Conservation (phyloP, 257 asterid species). For the Avicennia marina region DNA sequence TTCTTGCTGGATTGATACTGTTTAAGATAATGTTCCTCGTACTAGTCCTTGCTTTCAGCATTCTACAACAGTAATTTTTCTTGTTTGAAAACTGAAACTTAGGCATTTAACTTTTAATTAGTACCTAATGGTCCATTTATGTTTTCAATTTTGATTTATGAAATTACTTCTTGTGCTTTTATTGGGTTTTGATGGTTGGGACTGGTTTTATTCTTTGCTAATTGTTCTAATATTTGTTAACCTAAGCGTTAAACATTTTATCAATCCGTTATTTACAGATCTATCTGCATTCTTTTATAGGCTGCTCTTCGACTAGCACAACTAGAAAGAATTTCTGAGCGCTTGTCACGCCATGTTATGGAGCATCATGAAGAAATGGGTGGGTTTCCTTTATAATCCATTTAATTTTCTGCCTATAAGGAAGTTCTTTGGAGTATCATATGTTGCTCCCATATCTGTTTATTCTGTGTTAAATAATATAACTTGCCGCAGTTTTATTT, state of each 20-base stretch:
- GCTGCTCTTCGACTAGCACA: conserved; percentile 89
- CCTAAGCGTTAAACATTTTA: conserved; percentile 12
- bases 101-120: not conserved
- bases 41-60: no score
- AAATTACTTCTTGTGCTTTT: no score
- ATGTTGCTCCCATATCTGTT: conserved; percentile 12
- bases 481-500: conserved; percentile 11
- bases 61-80: no score
- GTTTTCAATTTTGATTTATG: no score
- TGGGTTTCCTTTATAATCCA: conserved; percentile 38
- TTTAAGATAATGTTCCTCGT: no score
- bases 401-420: conserved; percentile 9
- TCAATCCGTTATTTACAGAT: conserved; percentile 21
- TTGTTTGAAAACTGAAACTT: no score
- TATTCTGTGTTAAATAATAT: conserved; percentile 7
- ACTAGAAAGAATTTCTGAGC: conserved; percentile 81
- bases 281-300: conserved; percentile 50
- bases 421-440: conserved; percentile 6
- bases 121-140: no score
- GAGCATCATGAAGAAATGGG: conserved; percentile 99
- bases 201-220: no score
- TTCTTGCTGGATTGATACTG: no score
- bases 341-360: conserved; percentile 94
- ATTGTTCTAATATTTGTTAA: no score
- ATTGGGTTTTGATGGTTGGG: not conserved